A percentile compares a stretch with the other conserved stretches of the same genome.
Evolutionary conservation across 371 early-diverging fungal species (phyloP).

Genomic region (Mortierella sp.): DNA sequence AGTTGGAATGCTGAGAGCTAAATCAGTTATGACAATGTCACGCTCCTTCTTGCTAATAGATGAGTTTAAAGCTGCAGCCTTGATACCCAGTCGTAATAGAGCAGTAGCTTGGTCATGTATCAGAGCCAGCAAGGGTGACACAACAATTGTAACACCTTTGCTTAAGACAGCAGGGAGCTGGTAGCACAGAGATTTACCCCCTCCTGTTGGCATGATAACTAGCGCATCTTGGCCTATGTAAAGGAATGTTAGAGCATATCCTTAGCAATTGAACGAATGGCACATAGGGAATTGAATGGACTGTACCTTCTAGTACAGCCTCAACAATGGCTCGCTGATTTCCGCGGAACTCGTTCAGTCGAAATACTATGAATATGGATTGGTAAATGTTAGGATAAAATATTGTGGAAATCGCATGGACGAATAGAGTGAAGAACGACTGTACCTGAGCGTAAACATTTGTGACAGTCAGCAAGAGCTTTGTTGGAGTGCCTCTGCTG

Average conservation of each 20-base stretch:
- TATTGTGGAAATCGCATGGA: too few relatives aligned
- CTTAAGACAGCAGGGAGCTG: conserved; percentile 85
- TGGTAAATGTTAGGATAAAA: background rate
- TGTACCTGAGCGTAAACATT: conserved; percentile 43
- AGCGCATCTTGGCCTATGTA: conserved; percentile 72
- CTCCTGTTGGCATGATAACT: conserved; percentile 92
- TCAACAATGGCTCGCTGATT: conserved; percentile 78
- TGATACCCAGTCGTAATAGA: conserved; percentile 73
- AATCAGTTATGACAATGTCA: conserved; percentile 23
- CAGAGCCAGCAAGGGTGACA: conserved; percentile 89
- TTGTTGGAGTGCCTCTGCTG: conserved; percentile 13
- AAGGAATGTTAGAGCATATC: background rate
- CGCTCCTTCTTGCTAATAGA: conserved; percentile 63
- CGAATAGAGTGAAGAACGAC: background rate
- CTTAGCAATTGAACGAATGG: background rate
- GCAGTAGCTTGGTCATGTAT: conserved; percentile 88
- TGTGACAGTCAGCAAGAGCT: conserved; percentile 14
- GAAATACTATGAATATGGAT: conserved; percentile 21
- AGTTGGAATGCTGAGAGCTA: conserved; percentile 12
- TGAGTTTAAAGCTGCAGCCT: conserved; percentile 74
- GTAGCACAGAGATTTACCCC: conserved; percentile 91
- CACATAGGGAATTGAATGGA: background rate
- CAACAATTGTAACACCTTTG: conserved; percentile 83
- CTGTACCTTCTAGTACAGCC: conserved; percentile 70
- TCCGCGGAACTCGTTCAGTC: conserved; percentile 38